A percentile compares a stretch with the other conserved stretches of the same genome.
Evolutionary conservation across 2,329 filamentous ascomycete genomes (phyloP).

Genomic region (Fusarium phyllophilum): DNA sequence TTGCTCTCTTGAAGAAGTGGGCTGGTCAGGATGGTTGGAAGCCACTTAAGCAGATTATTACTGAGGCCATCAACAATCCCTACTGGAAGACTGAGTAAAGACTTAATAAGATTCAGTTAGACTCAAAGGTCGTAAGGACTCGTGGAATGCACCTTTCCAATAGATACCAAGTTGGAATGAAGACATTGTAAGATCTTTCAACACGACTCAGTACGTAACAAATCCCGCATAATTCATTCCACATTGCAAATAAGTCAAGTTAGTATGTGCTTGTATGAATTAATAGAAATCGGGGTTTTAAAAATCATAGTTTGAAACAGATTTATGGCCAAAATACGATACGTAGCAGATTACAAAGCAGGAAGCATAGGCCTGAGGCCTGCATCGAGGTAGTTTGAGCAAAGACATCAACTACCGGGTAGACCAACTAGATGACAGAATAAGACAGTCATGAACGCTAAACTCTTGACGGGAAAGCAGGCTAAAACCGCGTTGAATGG

Average conservation of each 20-base stretch:
- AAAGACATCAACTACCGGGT: accelerated
- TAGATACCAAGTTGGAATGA: accelerated
- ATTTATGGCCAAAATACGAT: accelerated
- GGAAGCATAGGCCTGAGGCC: not conserved
- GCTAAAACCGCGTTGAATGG: accelerated
- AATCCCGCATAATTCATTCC: too few relatives aligned
- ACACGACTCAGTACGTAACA: too few relatives aligned
- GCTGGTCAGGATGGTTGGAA: not conserved
- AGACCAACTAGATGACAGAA: accelerated
- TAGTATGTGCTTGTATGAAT: too few relatives aligned
- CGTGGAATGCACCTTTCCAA: too few relatives aligned
- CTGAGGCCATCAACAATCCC: not conserved
- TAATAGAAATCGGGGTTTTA: too few relatives aligned
- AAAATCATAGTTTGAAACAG: too few relatives aligned
- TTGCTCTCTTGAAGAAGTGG: conserved; percentile 2
- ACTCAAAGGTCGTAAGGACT: accelerated
- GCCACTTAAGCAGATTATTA: not conserved
- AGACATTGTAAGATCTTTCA: accelerated
- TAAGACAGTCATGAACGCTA: accelerated
- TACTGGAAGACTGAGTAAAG: not conserved
- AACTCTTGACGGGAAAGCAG: accelerated
- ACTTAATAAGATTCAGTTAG: accelerated
- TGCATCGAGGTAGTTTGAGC: not conserved
- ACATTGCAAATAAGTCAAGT: too few relatives aligned
- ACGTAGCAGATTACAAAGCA: not conserved